phyloP scores from a whole-genome alignment of 495 filamentous ascomycete species.

The Annulohypoxylon bovei region DNA sequence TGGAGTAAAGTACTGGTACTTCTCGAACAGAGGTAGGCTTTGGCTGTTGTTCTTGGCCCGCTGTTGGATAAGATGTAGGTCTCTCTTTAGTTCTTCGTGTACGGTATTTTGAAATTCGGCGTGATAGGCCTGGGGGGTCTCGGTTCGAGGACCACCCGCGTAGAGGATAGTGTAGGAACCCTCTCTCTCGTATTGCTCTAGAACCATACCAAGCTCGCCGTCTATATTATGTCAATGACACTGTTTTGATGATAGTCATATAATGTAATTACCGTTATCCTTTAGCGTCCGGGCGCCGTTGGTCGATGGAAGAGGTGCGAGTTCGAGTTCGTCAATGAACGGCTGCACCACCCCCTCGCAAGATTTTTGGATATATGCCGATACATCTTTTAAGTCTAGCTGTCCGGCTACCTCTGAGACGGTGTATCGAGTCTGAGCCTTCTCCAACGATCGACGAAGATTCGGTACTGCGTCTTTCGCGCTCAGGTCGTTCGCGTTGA shows the following conservation, averaged over 20 bases:
- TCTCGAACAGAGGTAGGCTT: slow-evolving; percentile 77
- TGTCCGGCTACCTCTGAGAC: slow-evolving; percentile 72
- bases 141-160: slow-evolving; percentile 38
- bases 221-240: slow-evolving; percentile 45
- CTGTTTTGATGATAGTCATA: neutral
- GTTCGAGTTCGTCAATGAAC: slow-evolving; percentile 61
- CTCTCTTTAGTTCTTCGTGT: slow-evolving; percentile 61
- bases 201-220: slow-evolving; percentile 49
- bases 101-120: slow-evolving; percentile 55
- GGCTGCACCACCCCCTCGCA: slow-evolving; percentile 40
- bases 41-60: slow-evolving; percentile 41
- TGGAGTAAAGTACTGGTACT: slow-evolving; percentile 90
- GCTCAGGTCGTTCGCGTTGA: slow-evolving; percentile 72
- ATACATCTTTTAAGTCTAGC: slow-evolving; percentile 56
- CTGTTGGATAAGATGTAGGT: slow-evolving; percentile 33
- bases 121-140: slow-evolving; percentile 56
- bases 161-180: slow-evolving; percentile 61
- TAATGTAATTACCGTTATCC: slow-evolving; percentile 65
- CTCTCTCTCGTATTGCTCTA: slow-evolving; percentile 47
- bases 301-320: slow-evolving; percentile 55
- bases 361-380: slow-evolving; percentile 43
- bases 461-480: slow-evolving; percentile 66
- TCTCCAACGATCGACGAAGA: slow-evolving; percentile 57
- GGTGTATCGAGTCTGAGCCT: slow-evolving; percentile 43
- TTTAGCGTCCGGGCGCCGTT: slow-evolving; percentile 64